Evolutionary conservation across 164 flowering plant species (phyloP).

Genomic region (Piper betle): DNA sequence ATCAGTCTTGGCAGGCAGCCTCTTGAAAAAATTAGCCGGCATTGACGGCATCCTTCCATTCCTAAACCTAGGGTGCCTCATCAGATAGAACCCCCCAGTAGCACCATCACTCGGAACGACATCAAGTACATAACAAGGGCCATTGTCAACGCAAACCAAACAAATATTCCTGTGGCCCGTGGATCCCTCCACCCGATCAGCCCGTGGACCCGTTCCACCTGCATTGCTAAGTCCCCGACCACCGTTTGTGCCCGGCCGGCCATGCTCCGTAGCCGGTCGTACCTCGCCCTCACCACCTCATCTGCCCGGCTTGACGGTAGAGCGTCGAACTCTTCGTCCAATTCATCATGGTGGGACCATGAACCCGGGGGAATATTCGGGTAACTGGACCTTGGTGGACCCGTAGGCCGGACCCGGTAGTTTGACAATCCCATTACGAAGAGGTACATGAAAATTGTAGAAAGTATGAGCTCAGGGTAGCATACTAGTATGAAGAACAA

Average conservation of each 20-base stretch:
- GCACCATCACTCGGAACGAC: slow-evolving; percentile 58
- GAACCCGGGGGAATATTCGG: slow-evolving; percentile 47
- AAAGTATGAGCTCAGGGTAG: slow-evolving; percentile 72
- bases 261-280: slow-evolving; percentile 59
- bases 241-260: slow-evolving; percentile 66
- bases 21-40: slow-evolving; percentile 67
- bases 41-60: slow-evolving; percentile 53
- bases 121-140: slow-evolving; percentile 60
- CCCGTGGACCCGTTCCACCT: slow-evolving; percentile 57
- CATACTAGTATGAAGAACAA: slow-evolving; percentile 62
- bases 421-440: slow-evolving; percentile 77
- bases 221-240: slow-evolving; percentile 73
- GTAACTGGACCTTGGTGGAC: slow-evolving; percentile 65
- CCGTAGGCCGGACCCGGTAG: slow-evolving; percentile 61
- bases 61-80: slow-evolving; percentile 79
- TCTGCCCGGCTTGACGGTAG: slow-evolving; percentile 43
- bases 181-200: slow-evolving; percentile 84
- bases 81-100: slow-evolving; percentile 47
- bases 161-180: slow-evolving; percentile 60
- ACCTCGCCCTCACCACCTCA: slow-evolving; percentile 57
- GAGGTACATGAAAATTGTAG: slow-evolving; percentile 68
- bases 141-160: slow-evolving; percentile 39
- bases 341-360: slow-evolving; percentile 48
- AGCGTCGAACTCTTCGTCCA: slow-evolving; percentile 76
- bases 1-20: slow-evolving; percentile 70